phyloP scores from a whole-genome alignment of 2,329 filamentous ascomycete species.

The Malbranchea zuffiana region DNA sequence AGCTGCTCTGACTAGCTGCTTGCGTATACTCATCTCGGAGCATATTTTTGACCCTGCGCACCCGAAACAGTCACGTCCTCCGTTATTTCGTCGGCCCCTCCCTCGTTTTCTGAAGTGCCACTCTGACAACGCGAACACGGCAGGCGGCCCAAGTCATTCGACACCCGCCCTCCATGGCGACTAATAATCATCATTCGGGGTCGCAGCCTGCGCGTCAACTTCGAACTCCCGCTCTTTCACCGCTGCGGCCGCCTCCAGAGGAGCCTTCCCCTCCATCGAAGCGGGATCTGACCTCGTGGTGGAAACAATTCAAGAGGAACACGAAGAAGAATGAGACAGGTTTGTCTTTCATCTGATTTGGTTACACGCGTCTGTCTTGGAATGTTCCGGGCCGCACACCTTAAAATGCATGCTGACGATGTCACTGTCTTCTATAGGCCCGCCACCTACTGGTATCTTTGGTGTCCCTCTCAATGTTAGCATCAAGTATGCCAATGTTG shows the following conservation, averaged over 20 bases:
- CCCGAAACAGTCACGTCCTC: too few species aligned
- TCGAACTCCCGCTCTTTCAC: too few species aligned
- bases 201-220: neutral
- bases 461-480: slow-evolving; percentile 86
- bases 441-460: slow-evolving; percentile 65
- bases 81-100: too few species aligned
- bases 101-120: too few species aligned
- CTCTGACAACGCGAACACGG: too few species aligned
- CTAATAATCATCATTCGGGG: neutral
- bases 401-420: neutral
- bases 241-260: slow-evolving; percentile 35
- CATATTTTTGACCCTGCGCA: too few species aligned
- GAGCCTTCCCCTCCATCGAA: slow-evolving; percentile 65
- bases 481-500: slow-evolving; percentile 95
- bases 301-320: slow-evolving; percentile 82
- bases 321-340: slow-evolving; percentile 54
- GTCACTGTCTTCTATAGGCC: slow-evolving; percentile 4
- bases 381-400: neutral
- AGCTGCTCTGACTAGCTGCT: too few species aligned
- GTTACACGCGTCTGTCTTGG: neutral
- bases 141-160: too few species aligned
- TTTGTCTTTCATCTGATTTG: slow-evolving; percentile 25
- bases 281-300: slow-evolving; percentile 88
- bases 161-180: slow-evolving; percentile 1
- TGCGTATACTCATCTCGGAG: too few species aligned